Evolutionary conservation across 2,329 filamentous ascomycete species (phyloP), one percentile per base, ranked within the genome.

Genomic region (Penicillium sp.): DNA sequence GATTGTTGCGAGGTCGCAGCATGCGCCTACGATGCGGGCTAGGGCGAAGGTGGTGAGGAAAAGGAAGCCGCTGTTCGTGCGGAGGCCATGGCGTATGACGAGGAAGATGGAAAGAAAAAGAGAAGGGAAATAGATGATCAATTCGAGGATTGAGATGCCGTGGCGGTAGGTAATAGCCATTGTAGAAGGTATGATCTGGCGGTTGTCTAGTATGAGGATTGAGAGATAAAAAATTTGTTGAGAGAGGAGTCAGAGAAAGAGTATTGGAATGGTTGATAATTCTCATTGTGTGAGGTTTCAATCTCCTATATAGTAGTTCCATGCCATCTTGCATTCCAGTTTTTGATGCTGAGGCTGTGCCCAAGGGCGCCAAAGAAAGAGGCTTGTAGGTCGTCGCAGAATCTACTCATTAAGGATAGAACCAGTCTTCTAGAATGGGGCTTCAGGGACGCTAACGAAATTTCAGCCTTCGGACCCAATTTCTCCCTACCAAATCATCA

Each of bases 11-110:
- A 87, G 80, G 62, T 84, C 75, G 60, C 84, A 78, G 45, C 77
- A 66, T 6, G 80, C 75, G 42, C 84, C 85, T 22, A 84, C 68
- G 49, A 86, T 77, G 42, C 85, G 82, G 13, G 81, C 72, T 6
- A 85, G 62, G 33, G 80, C 81, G 69, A 88, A 83, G 35, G 85
- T 66, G 49, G 83, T 67, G 6, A 87, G 76, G 69, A 82, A 85
- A 13, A 83, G 66, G 81, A 84, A 87, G 45, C 84, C 85, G 0
- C 79, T 75, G 58, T 75, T 80, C 46, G 76, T 76, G 4, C 72
- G 66, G 48, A 78, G 71, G 33, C 78, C 78, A 68, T 80, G 78
- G 19, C 71, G 74, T 38, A 59, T 62, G 61, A 72, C 74, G 42
- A 79, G 62, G 57, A 69, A 70, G 7, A 65, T 33, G 1, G 76